Conservation (phyloP, 768 basidiomycete genomes). For the Boletellus emodensis region DNA sequence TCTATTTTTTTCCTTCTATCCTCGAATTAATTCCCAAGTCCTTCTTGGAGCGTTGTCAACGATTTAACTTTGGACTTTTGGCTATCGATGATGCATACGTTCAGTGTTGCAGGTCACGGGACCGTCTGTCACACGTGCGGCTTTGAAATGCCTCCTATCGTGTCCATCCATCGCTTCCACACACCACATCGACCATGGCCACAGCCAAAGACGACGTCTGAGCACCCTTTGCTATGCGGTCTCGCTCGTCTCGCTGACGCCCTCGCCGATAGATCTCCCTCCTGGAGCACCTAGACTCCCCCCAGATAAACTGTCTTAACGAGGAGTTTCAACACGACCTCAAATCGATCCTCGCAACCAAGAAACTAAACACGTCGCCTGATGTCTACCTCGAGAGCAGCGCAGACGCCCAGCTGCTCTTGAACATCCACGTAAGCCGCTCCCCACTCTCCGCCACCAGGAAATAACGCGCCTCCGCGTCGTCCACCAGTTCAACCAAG, state of each 20-base stretch:
- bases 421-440: conserved; percentile 60
- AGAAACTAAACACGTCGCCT: conserved; percentile 40
- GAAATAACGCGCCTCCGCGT: no score
- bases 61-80: conserved; percentile 5
- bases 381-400: conserved; percentile 59
- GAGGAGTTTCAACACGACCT: conserved; percentile 51
- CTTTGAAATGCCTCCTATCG: conserved; percentile 14
- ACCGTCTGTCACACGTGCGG: no score
- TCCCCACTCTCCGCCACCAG: background rate
- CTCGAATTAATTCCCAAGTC: no score
- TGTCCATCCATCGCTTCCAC: background rate
- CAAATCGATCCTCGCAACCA: conserved; percentile 45
- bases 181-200: conserved; percentile 13
- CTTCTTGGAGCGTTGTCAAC: no score
- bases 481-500: conserved; percentile 57
- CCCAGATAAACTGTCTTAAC: conserved; percentile 68
- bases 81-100: conserved; percentile 19
- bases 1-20: background rate
- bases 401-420: conserved; percentile 66
- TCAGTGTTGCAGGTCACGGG: no score
- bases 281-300: conserved; percentile 53
- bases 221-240: conserved; percentile 1
- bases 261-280: conserved; percentile 43
- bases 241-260: conserved; percentile 3
- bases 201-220: conserved; percentile 30